Evolutionary conservation across 495 filamentous ascomycete genomes (phyloP), one percentile per base, ranked within the genome.

Genomic region (Beverwykella pulmonaria): DNA sequence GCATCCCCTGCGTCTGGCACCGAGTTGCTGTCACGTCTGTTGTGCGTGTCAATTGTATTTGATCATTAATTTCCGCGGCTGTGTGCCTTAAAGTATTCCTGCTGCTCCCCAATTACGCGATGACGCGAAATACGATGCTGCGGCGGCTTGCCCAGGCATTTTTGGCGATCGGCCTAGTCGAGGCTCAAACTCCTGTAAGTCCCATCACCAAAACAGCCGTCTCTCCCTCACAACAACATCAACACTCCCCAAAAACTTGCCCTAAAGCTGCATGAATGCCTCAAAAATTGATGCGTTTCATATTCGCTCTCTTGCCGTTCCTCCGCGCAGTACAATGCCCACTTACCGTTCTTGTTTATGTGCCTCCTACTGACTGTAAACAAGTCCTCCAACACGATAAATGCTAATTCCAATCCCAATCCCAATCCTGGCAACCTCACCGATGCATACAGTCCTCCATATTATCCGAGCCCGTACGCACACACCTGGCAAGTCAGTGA

Each of bases 401-500:
- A 10, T 23, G 32, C 32, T 6, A 34, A 34, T 12, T 5, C 32
- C 5, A 34, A 34, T 64, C 23, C n/a, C n/a, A n/a, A n/a, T n/a
- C 63, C 63, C 22, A 70, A 71, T 64, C 23, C 54, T 25, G 61
- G 54, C 23, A 64, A 25, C 20, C 54, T 61, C 20, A n/a, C 25
- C 27, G 59, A 64, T 36, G 69, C 65, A 9, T 53, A 22, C 36
- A 77, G 75, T 22, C 86, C 87, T 53, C 92, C 92, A 6, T 84
- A 80, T 71, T 97, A 96, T 74, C 92, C 92, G 2, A 59, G 49
- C 15, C 69, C 69, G 65, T 68, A 68, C 25, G 65, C 62, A 56
- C 7, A 25, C 8, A 25, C 10, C 23, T 9, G 26, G 17, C 22
- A 22, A 26, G 32, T 74, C 70, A 25, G 14, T 32, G 15, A 27